Base-by-base conservation (phyloP, 2,329 filamentous ascomycete species). In the Phialophora tarda region DNA sequence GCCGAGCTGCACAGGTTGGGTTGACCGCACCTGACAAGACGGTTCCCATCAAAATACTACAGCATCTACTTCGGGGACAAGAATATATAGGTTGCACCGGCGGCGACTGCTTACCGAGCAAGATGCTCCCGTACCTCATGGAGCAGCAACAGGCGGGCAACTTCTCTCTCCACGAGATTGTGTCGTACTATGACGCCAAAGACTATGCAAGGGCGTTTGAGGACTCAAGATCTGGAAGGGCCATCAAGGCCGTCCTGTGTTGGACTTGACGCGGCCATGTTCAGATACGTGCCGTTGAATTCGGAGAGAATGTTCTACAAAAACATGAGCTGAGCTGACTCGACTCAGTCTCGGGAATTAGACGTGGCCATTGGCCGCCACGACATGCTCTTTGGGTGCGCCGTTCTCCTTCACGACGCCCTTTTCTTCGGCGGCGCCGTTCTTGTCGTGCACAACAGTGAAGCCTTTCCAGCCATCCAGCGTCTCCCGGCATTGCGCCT, bases 81-180 rank as follows among this genome's bases (percentile, higher is more conserved):
- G 62, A 73, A 58, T 72, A 74, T 63, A 56, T 72, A 6, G 72
- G 72, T 10, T 71, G 71, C 56, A 57, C 55, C 41, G 69, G 71
- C 64, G 70, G 73, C 2, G 71, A 75, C 56, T 63, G 62, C 10
- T 55, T 70, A 51, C 53, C 71, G 1, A 51, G 67, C 24, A 41
- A 81, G 59, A 81, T 76, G 61, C 75, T 83, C 17, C 81, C 82
- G 0, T 75, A 80, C 71, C 74, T 82, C 78, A 80, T 83, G 8
- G 71, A 78, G 60, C 82, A 80, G 80, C 81, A 81, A 62, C 72
- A 75, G 8, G 76, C 80, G 59, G 81, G 81, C 14, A 77, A 74
- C 64, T 81, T 83, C 56, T 81, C 80, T 0, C 73, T 82, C 26
- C 78, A 82, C 41, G 78, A 77, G 69, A 55, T 83, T 51, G 74